Conservation (phyloP, 1,284 basidiomycete genomes). For the Naganishia cerealis region DNA sequence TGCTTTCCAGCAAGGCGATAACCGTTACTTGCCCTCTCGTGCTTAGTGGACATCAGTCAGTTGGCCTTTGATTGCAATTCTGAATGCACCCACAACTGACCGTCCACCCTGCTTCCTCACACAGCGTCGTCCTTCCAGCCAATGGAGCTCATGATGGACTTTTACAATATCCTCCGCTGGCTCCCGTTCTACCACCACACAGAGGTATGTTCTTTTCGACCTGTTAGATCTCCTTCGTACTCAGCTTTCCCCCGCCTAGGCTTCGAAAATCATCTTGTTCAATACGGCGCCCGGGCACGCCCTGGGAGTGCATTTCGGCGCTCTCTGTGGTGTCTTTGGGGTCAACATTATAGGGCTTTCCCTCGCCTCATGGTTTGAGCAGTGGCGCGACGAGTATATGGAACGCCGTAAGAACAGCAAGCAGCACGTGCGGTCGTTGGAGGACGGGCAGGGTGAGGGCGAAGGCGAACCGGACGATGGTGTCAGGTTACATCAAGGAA, state of each 20-base stretch:
- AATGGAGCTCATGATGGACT: conserved; percentile 43
- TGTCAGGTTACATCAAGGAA: neutral
- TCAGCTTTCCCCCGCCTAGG: neutral
- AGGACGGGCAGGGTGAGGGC: conserved; percentile 10
- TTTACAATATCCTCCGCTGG: conserved; percentile 45
- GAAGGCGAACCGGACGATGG: neutral
- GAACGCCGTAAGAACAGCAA: conserved; percentile 7
- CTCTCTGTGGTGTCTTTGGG: conserved; percentile 44
- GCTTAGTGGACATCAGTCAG: conserved; percentile 44
- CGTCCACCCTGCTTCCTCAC: conserved; percentile 3
- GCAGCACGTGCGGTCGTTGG: neutral
- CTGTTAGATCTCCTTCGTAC: neutral
- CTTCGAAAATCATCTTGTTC: conserved; percentile 47
- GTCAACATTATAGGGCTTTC: conserved; percentile 43
- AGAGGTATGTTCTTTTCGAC: conserved; percentile 29
- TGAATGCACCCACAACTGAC: neutral
- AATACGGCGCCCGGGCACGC: conserved; percentile 41
- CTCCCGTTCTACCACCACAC: conserved; percentile 45
- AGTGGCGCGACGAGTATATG: conserved; percentile 36
- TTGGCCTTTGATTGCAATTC: neutral
- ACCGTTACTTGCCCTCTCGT: neutral
- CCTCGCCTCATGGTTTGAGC: conserved; percentile 41
- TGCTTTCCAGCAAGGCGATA: neutral
- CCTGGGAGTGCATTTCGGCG: conserved; percentile 45
- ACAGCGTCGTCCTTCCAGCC: conserved; percentile 47